Percentiles rank a stretch among this genome's conserved stretches.
Evolutionary conservation across 202 grass and related monocot species (phyloP).

Genomic region (Cymbopogon flexuosus): DNA sequence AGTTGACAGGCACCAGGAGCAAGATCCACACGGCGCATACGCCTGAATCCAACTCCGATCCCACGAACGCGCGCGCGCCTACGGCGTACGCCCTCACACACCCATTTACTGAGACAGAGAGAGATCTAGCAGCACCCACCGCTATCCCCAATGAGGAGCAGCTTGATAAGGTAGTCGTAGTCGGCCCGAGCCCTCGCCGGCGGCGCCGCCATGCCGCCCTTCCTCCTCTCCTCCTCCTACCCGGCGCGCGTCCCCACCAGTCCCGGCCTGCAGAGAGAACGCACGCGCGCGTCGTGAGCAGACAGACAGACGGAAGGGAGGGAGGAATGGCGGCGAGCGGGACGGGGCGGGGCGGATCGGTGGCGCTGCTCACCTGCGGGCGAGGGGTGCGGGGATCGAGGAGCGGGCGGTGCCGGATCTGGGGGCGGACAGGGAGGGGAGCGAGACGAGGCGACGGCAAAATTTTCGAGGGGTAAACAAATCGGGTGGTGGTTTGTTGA

Average conservation of each 20-base stretch:
- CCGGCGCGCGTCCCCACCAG: neutral
- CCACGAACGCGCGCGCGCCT: neutral
- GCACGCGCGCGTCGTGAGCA: neutral
- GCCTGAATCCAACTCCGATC: constrained; percentile 11
- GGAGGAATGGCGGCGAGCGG: neutral
- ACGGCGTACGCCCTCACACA: neutral
- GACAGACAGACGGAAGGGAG: neutral
- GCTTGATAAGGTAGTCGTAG: constrained; percentile 79
- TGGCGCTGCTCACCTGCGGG: constrained; percentile 25
- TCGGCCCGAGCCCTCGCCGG: constrained; percentile 60
- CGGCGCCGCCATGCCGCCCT: constrained; percentile 49
- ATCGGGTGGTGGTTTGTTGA: constrained; percentile 16
- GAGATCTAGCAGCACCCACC: constrained; percentile 50
- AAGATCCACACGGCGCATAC: neutral
- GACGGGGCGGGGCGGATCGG: constrained; percentile 6
- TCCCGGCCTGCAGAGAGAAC: constrained; percentile 23
- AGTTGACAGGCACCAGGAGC: neutral
- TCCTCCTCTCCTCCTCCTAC: constrained; percentile 13
- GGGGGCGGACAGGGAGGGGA: neutral
- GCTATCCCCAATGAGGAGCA: constrained; percentile 73
- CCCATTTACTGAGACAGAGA: neutral
- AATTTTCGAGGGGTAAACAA: constrained; percentile 28
- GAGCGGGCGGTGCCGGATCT: constrained; percentile 46
- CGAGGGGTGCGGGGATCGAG: constrained; percentile 30
- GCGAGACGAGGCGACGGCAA: neutral